Evolutionary conservation across 148 eudicot genomes (phyloP).

Genomic region (Fagopyrum esculentum): DNA sequence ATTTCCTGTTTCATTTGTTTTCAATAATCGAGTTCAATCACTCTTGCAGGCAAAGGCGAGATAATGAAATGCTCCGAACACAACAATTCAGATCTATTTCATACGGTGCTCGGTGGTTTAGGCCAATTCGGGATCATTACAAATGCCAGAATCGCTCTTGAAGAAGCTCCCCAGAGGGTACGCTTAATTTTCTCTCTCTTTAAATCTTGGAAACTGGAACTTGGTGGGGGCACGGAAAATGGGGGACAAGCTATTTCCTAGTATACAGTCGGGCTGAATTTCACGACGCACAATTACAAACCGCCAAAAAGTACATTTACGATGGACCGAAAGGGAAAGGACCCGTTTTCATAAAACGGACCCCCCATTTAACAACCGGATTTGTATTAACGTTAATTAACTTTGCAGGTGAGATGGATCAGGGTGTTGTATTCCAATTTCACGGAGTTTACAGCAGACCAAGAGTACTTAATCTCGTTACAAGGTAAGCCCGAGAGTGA

Average conservation of each 20-base stretch:
- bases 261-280: neutral
- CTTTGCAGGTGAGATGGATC: slow-evolving; percentile 75
- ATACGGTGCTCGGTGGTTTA: slow-evolving; percentile 79
- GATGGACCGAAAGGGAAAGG: slow-evolving; percentile 6
- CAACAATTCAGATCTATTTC: slow-evolving; percentile 51
- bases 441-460: slow-evolving; percentile 62
- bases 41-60: slow-evolving; percentile 69
- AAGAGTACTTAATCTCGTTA: slow-evolving; percentile 74
- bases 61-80: slow-evolving; percentile 54
- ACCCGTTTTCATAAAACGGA: neutral
- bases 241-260: neutral
- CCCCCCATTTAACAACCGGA: neutral
- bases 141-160: slow-evolving; percentile 85
- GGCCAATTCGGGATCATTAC: slow-evolving; percentile 96
- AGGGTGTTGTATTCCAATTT: slow-evolving; percentile 76
- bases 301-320: neutral
- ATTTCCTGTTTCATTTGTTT: no score
- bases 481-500: slow-evolving; percentile 37
- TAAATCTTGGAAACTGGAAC: neutral
- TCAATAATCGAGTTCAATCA: neutral
- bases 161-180: slow-evolving; percentile 80
- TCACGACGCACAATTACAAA: neutral
- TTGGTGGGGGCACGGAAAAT: neutral
- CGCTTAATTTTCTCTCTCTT: neutral
- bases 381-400: neutral